Evolutionary conservation across 257 asterid species (phyloP).

Genomic region (Lycium barbarum): DNA sequence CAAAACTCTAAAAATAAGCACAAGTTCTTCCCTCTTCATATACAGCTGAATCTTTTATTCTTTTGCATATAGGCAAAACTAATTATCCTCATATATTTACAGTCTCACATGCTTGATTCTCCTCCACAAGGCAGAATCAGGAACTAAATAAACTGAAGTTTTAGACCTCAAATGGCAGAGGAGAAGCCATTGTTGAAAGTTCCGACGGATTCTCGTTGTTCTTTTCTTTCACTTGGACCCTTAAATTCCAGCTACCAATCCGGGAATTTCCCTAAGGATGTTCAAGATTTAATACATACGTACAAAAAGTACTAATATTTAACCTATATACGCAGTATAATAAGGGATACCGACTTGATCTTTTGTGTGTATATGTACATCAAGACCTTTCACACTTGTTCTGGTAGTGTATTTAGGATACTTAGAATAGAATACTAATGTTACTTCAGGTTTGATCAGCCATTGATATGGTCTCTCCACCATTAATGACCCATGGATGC

Average conservation of each 20-base stretch:
- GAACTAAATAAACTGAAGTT: not conserved
- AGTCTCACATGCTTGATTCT: constrained; percentile 34
- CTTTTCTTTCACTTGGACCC: not conserved
- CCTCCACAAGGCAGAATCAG: constrained; percentile 21
- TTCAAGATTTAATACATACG: too few relatives aligned
- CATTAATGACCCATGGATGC: constrained; percentile 52
- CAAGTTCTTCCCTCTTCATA: not conserved
- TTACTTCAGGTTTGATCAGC: constrained; percentile 12
- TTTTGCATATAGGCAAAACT: not conserved
- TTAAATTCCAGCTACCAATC: too few relatives aligned
- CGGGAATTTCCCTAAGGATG: too few relatives aligned
- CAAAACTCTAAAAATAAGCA: not conserved
- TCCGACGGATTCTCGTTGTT: not conserved
- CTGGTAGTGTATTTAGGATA: not conserved
- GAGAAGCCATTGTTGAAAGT: not conserved
- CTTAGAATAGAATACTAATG: not conserved
- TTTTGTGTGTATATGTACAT: constrained; percentile 3
- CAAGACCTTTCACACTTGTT: not conserved
- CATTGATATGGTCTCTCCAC: constrained; percentile 45
- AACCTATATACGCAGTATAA: too few relatives aligned
- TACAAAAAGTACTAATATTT: too few relatives aligned
- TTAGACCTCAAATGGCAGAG: not conserved
- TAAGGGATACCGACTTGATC: not conserved
- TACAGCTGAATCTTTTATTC: not conserved
- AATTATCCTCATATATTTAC: constrained; percentile 24